Base-by-base conservation (phyloP, 2,329 filamentous ascomycete species). In the Domatiomyces globalis region DNA sequence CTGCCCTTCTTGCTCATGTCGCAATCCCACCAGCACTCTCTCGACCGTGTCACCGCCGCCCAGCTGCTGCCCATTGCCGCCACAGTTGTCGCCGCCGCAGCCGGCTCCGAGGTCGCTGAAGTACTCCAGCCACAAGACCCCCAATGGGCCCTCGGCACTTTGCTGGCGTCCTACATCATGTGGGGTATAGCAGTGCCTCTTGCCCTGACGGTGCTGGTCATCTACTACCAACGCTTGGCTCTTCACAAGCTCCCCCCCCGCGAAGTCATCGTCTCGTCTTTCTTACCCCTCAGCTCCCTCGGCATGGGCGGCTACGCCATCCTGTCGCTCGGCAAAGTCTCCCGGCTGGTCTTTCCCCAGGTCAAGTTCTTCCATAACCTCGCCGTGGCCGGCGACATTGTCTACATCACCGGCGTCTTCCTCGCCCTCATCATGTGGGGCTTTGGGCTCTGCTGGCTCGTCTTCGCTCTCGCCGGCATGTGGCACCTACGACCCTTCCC, bases 201-300 rank as follows among this genome's bases (percentile, higher is more conserved):
- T 45, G 77, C 81, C 0, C 72, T 82, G 64, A 76, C 77, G 55
- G 75, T 84, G 6, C 71, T 85, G 43, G 78, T 77, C 9, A 74
- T 86, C 39, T 87, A 86, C 65, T 84, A 84, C 61, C 78, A 83
- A 53, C 79, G 83, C 9, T 70, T 87, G 8, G 79, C 78, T 3
- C 64, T 85, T 2, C 77, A 85, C 65, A 79, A 80, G 42, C 71
- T 85, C 12, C 82, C 82, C 0, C 76, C 80, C 1, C 72, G 76
- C 47, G 83, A 84, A 61, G 77, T 80, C 51, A 80, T 85, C 44
- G 80, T 85, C 8, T 82, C 77, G 1, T 76, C 79, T 5, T 83
- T 85, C 57, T 67, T 86, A 0, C 82, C 83, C 0, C 69, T 85
- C 0, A 81, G 83, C 0, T 81, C 82, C 0, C 66, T 84, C 0